These are phyloP conservation scores for Bacidia rubella DNA, from an alignment of 495 filamentous ascomycete genomes.

Conservation along the genomic window DNA sequence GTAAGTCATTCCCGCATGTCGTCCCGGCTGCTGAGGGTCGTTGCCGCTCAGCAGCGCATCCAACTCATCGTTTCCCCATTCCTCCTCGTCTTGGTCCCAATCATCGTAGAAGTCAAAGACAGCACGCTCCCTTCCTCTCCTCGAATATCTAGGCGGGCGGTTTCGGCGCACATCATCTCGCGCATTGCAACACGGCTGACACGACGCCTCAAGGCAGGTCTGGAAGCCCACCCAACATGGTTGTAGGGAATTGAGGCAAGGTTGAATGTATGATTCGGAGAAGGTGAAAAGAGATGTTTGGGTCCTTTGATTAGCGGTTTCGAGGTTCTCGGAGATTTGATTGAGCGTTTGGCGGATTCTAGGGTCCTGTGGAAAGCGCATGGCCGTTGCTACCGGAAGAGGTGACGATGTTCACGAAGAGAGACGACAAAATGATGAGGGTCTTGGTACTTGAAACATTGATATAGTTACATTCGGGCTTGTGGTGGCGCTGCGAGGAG, in stretches of 20 bases:
- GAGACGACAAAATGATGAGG: not conserved
- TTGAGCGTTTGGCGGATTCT: conserved; percentile 90
- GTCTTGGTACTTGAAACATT: not conserved
- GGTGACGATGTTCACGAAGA: not conserved
- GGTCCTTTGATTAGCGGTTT: conserved; percentile 81
- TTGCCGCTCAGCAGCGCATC: conserved; percentile 75
- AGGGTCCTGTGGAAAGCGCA: conserved; percentile 66
- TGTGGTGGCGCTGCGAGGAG: not conserved
- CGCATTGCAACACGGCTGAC: conserved; percentile 52
- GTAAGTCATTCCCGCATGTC: conserved; percentile 80
- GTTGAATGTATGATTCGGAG: conserved; percentile 68
- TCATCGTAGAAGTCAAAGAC: conserved; percentile 98
- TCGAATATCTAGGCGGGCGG: conserved; percentile 54
- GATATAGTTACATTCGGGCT: not conserved
- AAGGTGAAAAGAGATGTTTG: conserved; percentile 82
- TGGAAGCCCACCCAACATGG: conserved; percentile 47
- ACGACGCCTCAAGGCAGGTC: conserved; percentile 54
- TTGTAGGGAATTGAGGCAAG: conserved; percentile 57
- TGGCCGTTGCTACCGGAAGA: conserved; percentile 12
- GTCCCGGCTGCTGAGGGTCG: conserved; percentile 51
- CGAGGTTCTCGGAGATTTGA: conserved; percentile 81
- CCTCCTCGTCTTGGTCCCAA: conserved; percentile 72
- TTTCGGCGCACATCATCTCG: conserved; percentile 11
- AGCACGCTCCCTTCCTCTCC: conserved; percentile 59
- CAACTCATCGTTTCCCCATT: conserved; percentile 72